phyloP scores from a whole-genome alignment of 139 green algal species.

The Tetraselmis striata region DNA sequence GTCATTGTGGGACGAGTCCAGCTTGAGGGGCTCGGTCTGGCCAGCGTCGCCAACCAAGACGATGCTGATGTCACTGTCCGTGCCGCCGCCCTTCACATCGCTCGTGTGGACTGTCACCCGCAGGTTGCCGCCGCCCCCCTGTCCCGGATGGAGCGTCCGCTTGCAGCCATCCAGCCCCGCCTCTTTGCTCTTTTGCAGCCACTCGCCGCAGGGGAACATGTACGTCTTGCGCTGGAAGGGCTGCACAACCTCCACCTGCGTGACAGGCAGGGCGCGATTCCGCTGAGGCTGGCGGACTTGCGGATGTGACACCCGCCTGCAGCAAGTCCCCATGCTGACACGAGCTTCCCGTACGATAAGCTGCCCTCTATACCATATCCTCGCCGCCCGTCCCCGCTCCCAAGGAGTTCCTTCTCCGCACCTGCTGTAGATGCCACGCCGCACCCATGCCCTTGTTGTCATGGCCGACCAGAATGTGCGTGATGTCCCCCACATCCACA shows the following conservation, averaged over 20 bases:
- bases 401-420: too few relatives aligned
- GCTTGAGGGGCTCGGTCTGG: not conserved
- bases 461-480: not conserved
- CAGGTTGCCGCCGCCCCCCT: not conserved
- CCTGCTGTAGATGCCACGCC: conserved; percentile 11
- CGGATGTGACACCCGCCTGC: too few relatives aligned
- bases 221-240: conserved; percentile 19
- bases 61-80: conserved; percentile 1
- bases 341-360: too few relatives aligned
- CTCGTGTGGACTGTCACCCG: not conserved
- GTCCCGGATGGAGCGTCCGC: conserved; percentile 20
- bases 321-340: too few relatives aligned
- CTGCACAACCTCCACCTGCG: not conserved
- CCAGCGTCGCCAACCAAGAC: not conserved
- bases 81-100: not conserved
- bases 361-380: too few relatives aligned
- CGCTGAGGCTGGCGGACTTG: too few relatives aligned
- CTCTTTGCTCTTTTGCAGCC: conserved; percentile 32
- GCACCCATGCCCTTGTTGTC: conserved; percentile 2
- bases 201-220: conserved; percentile 40
- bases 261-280: too few relatives aligned
- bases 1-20: not conserved
- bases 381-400: too few relatives aligned
- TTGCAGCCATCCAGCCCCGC: conserved; percentile 30
- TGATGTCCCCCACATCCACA: conserved; percentile 27